Evolutionary conservation across 1,284 basidiomycete genomes (phyloP).

Genomic region (Meira miltonrushii): DNA sequence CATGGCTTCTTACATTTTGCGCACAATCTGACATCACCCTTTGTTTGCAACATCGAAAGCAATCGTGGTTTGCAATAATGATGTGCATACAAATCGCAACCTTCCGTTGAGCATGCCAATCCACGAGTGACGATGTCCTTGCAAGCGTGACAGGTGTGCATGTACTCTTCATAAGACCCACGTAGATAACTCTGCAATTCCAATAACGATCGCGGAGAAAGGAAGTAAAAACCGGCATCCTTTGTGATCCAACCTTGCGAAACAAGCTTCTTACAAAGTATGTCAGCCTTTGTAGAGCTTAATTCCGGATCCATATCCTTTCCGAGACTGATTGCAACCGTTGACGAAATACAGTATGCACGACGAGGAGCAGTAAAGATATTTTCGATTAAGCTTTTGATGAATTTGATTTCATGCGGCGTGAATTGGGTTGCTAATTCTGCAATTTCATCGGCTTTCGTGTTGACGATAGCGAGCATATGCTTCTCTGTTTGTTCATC

Average conservation of each 20-base stretch:
- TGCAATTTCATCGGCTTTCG: not conserved
- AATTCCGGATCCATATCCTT: not conserved
- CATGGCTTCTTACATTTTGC: too few species aligned
- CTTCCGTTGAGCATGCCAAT: not conserved
- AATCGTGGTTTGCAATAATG: not conserved
- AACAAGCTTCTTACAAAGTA: not conserved
- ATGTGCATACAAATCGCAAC: not conserved
- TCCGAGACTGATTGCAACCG: not conserved
- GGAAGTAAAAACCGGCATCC: not conserved
- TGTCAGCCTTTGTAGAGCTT: not conserved
- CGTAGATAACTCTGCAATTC: conserved; percentile 1
- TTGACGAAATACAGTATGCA: not conserved
- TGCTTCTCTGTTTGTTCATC: not conserved
- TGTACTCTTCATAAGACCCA: not conserved
- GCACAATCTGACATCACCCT: too few species aligned
- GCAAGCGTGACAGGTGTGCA: not conserved
- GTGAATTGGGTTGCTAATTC: not conserved
- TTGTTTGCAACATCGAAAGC: too few species aligned
- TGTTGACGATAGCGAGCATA: not conserved
- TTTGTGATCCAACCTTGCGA: not conserved
- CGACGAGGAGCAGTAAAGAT: not conserved
- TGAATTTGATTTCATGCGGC: not conserved
- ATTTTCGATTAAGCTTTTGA: not conserved
- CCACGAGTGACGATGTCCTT: conserved; percentile 1
- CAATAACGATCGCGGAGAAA: not conserved